Percentiles rank a stretch among this genome's conserved stretches.
Evolutionary conservation across 208 protist species (phyloP).

Genomic region (Vickermania ingenoplastis): DNA sequence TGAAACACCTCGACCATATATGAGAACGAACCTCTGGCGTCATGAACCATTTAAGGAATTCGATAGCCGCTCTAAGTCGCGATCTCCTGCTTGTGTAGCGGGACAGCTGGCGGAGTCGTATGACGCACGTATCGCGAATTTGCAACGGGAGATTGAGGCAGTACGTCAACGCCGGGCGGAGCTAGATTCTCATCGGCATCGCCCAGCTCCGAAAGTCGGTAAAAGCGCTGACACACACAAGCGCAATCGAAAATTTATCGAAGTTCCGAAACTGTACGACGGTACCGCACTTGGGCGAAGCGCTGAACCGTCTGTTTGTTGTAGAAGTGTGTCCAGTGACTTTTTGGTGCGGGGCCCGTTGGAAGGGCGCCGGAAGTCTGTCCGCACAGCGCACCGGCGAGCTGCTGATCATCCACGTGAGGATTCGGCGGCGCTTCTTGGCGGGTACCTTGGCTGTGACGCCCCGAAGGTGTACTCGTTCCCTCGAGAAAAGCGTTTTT

Average conservation of each 20-base stretch:
- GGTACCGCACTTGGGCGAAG: too few species aligned
- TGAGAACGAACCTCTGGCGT: too few species aligned
- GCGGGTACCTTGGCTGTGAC: slow-evolving; percentile 47
- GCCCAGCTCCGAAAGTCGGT: slow-evolving; percentile 16
- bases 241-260: too few species aligned
- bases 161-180: slow-evolving; percentile 31
- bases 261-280: too few species aligned
- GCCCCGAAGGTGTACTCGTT: slow-evolving; percentile 46
- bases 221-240: background rate
- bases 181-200: slow-evolving; percentile 41
- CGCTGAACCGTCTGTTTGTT: too few species aligned
- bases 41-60: too few species aligned
- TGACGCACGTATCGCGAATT: slow-evolving; percentile 11
- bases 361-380: background rate
- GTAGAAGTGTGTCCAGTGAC: background rate
- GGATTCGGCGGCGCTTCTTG: slow-evolving; percentile 51
- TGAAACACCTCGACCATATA: too few species aligned
- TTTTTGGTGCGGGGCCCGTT: background rate
- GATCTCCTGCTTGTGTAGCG: background rate
- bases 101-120: background rate
- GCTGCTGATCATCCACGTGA: too few species aligned
- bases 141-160: slow-evolving; percentile 45
- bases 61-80: background rate
- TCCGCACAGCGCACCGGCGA: too few species aligned
- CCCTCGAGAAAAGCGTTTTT: slow-evolving; percentile 56